Base-by-base conservation (phyloP, 2,329 filamentous ascomycete species). In the Fusarium torreyae region DNA sequence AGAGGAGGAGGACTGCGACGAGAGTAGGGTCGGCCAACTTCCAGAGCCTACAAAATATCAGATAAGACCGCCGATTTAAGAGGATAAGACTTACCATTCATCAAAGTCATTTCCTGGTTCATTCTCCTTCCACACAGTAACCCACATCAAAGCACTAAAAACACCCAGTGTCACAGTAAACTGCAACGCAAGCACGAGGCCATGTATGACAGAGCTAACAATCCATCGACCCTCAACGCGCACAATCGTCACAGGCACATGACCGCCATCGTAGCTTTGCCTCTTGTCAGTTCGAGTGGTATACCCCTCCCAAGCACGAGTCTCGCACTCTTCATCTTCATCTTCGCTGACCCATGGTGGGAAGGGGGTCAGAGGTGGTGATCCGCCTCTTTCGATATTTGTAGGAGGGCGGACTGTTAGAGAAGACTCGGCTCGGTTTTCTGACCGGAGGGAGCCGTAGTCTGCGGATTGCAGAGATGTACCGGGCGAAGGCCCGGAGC, bases 291-390 rank as follows among this genome's bases (percentile, higher is more conserved):
- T 56, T 13, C 42, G 55, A 6, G 24, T 53, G 18, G 17, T 55
- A 17, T 24, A 57, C 3, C 46, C 60, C 22, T 57, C 58, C 71
- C 70, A 74, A 0, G 38, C 55, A 3, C 46, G 62, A 6, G 31
- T 44, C 17, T 70, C 66, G 6, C 63, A 70, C 2, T 63, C 69
- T 5, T 61, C 69, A 2, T 65, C 72, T 7, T 71, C 72, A 4
- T 67, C 60, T 7, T 63, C 68, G 10, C 61, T 57, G 1, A 60
- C 50, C 72, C 72, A 75, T 3, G 73, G 71, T 11, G 76, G 76
- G 28, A 77, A 77, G 6, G 72, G 73, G 2, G 74, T 77, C 5
- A 77, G 55, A 0, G 75, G 76, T 4, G 72, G 69, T 7, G 60
- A 51, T 1, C 45, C 26, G 4, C 53, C 68, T 34, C 58, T 51